Conservation (phyloP, 192 early-diverging fungal species). For the Lobosporangium transversale region DNA sequence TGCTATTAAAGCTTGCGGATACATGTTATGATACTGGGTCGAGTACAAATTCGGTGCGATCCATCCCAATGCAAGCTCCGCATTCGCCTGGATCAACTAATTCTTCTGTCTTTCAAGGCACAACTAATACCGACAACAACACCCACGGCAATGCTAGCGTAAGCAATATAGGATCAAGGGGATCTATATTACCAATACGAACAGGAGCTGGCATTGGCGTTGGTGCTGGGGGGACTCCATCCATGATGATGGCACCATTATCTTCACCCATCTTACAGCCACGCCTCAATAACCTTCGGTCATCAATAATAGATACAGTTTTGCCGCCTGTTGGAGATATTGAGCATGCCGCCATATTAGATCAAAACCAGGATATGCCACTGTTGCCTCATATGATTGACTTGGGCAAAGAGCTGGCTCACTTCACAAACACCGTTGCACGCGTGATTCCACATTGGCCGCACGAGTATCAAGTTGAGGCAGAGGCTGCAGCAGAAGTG, state of each 20-base stretch:
- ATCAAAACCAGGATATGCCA: slow-evolving; percentile 32
- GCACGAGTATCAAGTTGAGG: neutral
- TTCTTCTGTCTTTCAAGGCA: slow-evolving; percentile 20
- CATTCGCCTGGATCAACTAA: slow-evolving; percentile 27
- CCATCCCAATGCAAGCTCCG: slow-evolving; percentile 8
- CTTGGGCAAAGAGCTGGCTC: slow-evolving; percentile 35
- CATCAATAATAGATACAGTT: neutral
- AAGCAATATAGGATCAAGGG: neutral
- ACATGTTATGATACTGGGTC: slow-evolving; percentile 6
- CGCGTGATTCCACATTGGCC: slow-evolving; percentile 13
- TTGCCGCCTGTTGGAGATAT: slow-evolving; percentile 6
- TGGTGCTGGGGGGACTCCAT: too few species aligned
- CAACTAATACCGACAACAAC: neutral
- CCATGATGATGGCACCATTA: slow-evolving; percentile 10
- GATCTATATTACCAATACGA: too few species aligned
- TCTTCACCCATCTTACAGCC: slow-evolving; percentile 21
- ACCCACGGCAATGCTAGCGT: neutral
- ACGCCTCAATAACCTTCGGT: neutral
- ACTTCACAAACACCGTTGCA: slow-evolving; percentile 33
- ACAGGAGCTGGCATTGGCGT: too few species aligned
- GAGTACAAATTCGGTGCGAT: slow-evolving; percentile 32
- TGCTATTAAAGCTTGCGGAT: slow-evolving; percentile 17
- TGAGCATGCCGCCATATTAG: slow-evolving; percentile 9
- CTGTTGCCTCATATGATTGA: slow-evolving; percentile 43
- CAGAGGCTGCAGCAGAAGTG: neutral